phyloP scores from a whole-genome alignment of 1,284 basidiomycete genomes.

The Cryptococcus amylolentus region DNA sequence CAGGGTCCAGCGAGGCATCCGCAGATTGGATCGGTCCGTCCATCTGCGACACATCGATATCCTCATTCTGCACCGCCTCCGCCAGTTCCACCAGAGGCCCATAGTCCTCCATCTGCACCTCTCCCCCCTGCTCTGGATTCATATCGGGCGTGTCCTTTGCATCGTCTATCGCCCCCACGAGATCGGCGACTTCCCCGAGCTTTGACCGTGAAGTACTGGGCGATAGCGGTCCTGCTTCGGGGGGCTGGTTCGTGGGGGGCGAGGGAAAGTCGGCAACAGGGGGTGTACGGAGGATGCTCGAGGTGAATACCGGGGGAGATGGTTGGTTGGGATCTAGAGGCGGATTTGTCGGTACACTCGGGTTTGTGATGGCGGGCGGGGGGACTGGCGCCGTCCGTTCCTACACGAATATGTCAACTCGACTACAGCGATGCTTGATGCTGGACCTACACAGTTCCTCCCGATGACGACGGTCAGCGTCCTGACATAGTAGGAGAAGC shows the following conservation, averaged over 20 bases:
- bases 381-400: conserved; percentile 24
- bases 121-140: not conserved
- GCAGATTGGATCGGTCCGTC: not conserved
- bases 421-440: not conserved
- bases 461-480: conserved; percentile 48
- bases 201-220: conserved; percentile 4
- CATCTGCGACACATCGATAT: not conserved
- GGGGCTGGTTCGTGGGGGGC: conserved; percentile 10
- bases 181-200: not conserved
- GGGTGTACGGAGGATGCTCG: conserved; percentile 11
- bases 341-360: conserved; percentile 26
- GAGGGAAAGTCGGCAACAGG: conserved; percentile 17
- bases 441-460: conserved; percentile 40
- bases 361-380: conserved; percentile 34
- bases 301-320: conserved; percentile 4
- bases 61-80: conserved; percentile 14
- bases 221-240: conserved; percentile 7
- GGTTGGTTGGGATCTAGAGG: conserved; percentile 22
- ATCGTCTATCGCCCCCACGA: not conserved
- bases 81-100: conserved; percentile 14
- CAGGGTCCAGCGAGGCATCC: too few relatives aligned
- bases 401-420: conserved; percentile 6
- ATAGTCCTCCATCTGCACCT: conserved; percentile 10
- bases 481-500: conserved; percentile 49
- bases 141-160: not conserved